Percentiles rank a stretch among this genome's conserved stretches.
phyloP scores from a whole-genome alignment of 306 rosid species.

The Cucurbita pepo region DNA sequence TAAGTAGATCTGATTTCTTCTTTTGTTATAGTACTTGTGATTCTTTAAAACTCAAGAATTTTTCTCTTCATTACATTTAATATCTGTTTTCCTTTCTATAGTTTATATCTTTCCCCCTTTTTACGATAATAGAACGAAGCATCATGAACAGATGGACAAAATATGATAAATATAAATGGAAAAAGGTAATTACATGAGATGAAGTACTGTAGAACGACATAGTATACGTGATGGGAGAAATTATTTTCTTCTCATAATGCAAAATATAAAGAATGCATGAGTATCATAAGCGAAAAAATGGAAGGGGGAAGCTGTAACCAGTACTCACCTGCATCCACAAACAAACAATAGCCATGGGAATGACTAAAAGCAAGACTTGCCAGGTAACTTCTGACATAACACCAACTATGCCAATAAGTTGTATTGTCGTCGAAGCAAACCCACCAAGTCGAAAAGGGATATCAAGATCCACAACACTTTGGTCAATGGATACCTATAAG shows the following conservation, averaged over 20 bases:
- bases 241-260: neutral
- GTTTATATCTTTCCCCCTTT: neutral
- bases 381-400: constrained; percentile 86
- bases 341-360: constrained; percentile 91
- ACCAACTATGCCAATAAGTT: constrained; percentile 79
- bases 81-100: neutral
- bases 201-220: neutral
- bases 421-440: constrained; percentile 86
- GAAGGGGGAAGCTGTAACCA: neutral
- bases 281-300: neutral
- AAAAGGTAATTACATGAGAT: neutral
- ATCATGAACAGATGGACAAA: neutral
- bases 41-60: neutral
- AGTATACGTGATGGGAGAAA: neutral
- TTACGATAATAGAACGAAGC: neutral
- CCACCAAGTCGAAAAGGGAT: constrained; percentile 97
- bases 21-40: neutral
- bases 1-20: neutral
- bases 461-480: constrained; percentile 97
- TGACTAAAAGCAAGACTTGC: constrained; percentile 80
- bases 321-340: constrained; percentile 94
- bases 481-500: constrained; percentile 80
- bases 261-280: neutral
- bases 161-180: neutral
- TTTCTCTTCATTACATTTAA: neutral